A percentile compares a stretch with the other conserved stretches of the same genome.
These are phyloP conservation scores for Hypoxylon fuscum DNA, from an alignment of 495 filamentous ascomycete genomes.

Conservation along the genomic window DNA sequence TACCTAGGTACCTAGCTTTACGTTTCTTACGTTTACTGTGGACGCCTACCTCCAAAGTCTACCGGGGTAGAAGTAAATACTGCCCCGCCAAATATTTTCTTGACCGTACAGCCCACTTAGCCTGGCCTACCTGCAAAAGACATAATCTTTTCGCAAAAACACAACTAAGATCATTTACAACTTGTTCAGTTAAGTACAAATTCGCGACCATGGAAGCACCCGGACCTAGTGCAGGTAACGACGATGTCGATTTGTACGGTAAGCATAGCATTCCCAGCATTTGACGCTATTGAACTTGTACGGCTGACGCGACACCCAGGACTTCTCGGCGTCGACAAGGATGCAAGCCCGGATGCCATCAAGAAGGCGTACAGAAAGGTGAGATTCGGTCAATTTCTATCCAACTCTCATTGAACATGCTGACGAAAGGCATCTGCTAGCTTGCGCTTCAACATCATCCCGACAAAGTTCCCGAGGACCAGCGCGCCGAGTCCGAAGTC, in stretches of 20 bases:
- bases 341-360: constrained; percentile 82
- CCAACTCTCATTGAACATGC: background rate
- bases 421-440: constrained; percentile 53
- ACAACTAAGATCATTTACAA: constrained; percentile 19
- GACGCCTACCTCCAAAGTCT: no score
- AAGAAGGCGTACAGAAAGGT: constrained; percentile 99
- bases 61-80: background rate
- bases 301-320: constrained; percentile 55
- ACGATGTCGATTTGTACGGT: constrained; percentile 77
- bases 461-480: constrained; percentile 91
- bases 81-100: constrained; percentile 46
- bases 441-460: constrained; percentile 89
- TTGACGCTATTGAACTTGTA: background rate
- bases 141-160: constrained; percentile 27
- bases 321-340: constrained; percentile 76
- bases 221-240: constrained; percentile 46
- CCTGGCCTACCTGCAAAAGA: no score
- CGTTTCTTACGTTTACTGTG: no score
- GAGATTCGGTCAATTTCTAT: constrained; percentile 28
- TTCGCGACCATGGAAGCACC: constrained; percentile 48
- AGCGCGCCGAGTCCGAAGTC: constrained; percentile 82
- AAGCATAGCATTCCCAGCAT: constrained; percentile 30
- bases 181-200: constrained; percentile 3
- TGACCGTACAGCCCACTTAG: constrained; percentile 22
- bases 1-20: no score